Conservation (phyloP, 495 filamentous ascomycete genomes). For the Xylaria venustula region DNA sequence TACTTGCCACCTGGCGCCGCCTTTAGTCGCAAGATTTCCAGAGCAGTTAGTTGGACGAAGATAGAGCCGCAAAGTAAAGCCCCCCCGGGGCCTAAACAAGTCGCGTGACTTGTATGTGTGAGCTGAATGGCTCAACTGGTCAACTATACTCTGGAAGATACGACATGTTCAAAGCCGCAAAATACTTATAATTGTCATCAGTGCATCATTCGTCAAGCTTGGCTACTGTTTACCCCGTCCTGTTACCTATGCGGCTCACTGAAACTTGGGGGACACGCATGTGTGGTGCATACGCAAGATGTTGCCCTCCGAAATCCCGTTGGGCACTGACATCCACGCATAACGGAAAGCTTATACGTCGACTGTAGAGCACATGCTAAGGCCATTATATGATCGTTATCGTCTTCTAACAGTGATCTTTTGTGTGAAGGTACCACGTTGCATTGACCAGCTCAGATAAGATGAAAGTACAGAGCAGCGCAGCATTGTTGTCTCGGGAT, state of each 20-base stretch:
- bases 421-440: conserved; percentile 6
- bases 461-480: conserved; percentile 4
- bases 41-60: not conserved
- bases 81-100: not conserved
- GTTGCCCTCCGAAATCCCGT: not conserved
- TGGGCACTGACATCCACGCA: conserved; percentile 2
- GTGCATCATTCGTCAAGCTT: not conserved
- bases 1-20: conserved; percentile 9
- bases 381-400: not conserved
- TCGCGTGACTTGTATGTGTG: conserved; percentile 3
- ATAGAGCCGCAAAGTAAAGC: not conserved
- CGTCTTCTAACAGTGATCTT: not conserved
- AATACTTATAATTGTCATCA: not conserved
- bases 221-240: not conserved
- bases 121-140: not conserved
- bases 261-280: not conserved
- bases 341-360: not conserved
- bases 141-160: not conserved
- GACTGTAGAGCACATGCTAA: not conserved
- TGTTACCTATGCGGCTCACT: not conserved
- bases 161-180: not conserved
- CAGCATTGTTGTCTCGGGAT: not conserved
- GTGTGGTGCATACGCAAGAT: not conserved
- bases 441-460: conserved; percentile 1
- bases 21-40: not conserved